A percentile compares a stretch with the other conserved stretches of the same genome.
These are phyloP conservation scores for Gentiana straminea DNA, from an alignment of 257 asterid species.

Conservation along the genomic window DNA sequence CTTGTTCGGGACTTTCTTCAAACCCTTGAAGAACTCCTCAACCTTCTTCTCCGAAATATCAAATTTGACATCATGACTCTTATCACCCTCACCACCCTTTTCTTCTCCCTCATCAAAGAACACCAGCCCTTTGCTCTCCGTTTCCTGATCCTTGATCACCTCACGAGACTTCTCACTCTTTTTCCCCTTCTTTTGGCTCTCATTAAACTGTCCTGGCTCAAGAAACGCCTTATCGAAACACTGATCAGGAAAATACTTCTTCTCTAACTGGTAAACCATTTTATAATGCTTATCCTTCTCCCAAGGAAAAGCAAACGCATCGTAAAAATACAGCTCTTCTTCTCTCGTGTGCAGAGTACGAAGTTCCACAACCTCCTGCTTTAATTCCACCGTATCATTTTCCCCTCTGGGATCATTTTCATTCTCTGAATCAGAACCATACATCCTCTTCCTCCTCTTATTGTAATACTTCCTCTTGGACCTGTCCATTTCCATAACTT, in stretches of 20 bases:
- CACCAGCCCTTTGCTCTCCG: constrained; percentile 40
- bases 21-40: constrained; percentile 88
- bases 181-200: constrained; percentile 21
- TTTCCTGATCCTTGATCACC: constrained; percentile 10
- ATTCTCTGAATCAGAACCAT: constrained; percentile 61
- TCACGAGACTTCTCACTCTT: constrained; percentile 7
- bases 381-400: constrained; percentile 53
- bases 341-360: constrained; percentile 69
- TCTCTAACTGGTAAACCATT: constrained; percentile 94
- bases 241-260: constrained; percentile 91
- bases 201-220: constrained; percentile 50
- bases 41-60: constrained; percentile 83
- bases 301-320: constrained; percentile 90
- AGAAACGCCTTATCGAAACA: constrained; percentile 92
- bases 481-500: constrained; percentile 38
- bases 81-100: constrained; percentile 6
- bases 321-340: constrained; percentile 81
- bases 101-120: constrained; percentile 47
- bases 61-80: constrained; percentile 22
- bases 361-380: constrained; percentile 84
- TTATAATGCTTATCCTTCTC: constrained; percentile 91
- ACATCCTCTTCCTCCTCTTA: constrained; percentile 77
- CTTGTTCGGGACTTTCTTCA: constrained; percentile 77
- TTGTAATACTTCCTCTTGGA: constrained; percentile 63
- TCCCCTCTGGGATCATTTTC: constrained; percentile 29